Percentiles rank a stretch among this genome's conserved stretches.
Evolutionary conservation across 2,329 filamentous ascomycete species (phyloP).

Genomic region (Colletotrichum sp.): DNA sequence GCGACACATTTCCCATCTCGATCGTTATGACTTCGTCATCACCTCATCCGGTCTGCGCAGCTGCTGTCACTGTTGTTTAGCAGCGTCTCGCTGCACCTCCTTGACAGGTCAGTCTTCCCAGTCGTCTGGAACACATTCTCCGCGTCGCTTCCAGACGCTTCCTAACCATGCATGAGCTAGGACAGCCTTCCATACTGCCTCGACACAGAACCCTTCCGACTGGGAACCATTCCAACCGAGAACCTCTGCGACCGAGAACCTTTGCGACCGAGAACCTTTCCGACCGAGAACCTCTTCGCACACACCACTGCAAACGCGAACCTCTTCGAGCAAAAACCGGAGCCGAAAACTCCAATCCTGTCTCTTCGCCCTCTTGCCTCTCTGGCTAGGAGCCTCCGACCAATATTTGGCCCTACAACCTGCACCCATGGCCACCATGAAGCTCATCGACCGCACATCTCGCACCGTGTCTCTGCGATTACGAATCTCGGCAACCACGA

Average conservation of each 20-base stretch:
- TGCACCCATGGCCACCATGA: neutral
- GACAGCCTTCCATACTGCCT: neutral
- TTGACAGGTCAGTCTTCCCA: neutral
- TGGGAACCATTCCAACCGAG: neutral
- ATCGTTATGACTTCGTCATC: neutral
- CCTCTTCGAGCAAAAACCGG: neutral
- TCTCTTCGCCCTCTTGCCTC: neutral
- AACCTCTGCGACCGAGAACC: no score
- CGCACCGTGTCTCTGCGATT: neutral
- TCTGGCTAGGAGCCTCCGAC: neutral
- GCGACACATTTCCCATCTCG: neutral
- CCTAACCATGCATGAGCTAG: neutral
- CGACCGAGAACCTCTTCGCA: neutral
- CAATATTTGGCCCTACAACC: neutral
- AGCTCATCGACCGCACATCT: neutral
- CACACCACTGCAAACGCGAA: neutral
- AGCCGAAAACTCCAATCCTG: neutral
- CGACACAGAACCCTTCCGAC: neutral
- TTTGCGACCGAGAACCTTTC: neutral
- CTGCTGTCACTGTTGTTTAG: neutral
- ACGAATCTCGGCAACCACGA: neutral
- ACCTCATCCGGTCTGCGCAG: neutral
- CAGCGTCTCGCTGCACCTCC: neutral
- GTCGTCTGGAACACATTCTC: neutral
- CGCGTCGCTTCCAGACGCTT: neutral